phyloP scores from a whole-genome alignment of 106 monocot species.

The Allium cepa region DNA sequence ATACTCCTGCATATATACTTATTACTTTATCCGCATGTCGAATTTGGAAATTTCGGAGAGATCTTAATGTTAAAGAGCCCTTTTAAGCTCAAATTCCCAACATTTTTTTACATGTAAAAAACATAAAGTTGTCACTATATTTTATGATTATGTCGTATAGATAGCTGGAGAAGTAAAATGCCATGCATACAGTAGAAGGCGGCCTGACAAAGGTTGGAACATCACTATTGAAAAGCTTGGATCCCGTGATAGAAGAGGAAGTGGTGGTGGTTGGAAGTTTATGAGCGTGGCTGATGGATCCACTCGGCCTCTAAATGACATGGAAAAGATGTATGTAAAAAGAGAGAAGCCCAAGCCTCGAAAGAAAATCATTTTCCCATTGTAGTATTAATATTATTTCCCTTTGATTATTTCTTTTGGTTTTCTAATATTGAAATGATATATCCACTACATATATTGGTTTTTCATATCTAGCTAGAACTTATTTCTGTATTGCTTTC shows the following conservation, averaged over 20 bases:
- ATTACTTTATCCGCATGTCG: no score
- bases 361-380: slow-evolving; percentile 58
- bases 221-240: slow-evolving; percentile 89
- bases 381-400: slow-evolving; percentile 2
- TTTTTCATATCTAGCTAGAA: no score
- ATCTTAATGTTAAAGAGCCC: no score
- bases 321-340: slow-evolving; percentile 89
- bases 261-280: slow-evolving; percentile 67
- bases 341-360: slow-evolving; percentile 68
- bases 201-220: slow-evolving; percentile 74
- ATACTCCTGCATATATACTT: no score
- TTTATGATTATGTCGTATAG: slow-evolving; percentile 12
- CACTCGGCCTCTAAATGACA: slow-evolving; percentile 56
- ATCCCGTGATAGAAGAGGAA: slow-evolving; percentile 43
- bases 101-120: no score
- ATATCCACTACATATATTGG: no score
- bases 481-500: no score
- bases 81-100: no score
- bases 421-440: no score
- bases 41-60: no score
- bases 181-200: slow-evolving; percentile 79
- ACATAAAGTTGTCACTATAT: no score
- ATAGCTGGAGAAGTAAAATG: slow-evolving; percentile 79
- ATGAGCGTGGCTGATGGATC: slow-evolving; percentile 80
- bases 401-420: no score